Evolutionary conservation across 306 rosid species (phyloP), one percentile per base, ranked within the genome.

Genomic region (Cucurbita maxima): DNA sequence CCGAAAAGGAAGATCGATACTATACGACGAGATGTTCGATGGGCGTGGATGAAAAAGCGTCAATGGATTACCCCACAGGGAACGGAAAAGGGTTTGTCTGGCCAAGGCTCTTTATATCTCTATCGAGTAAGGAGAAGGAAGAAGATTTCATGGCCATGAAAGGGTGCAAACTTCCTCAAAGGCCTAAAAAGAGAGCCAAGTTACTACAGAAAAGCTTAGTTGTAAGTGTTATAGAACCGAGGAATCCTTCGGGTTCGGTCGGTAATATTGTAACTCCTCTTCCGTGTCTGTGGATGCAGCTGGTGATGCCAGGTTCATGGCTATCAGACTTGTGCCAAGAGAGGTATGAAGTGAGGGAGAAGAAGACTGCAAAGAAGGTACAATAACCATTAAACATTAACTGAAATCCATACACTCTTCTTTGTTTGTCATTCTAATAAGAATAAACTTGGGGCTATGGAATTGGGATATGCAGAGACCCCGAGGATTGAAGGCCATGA

Each of bases 71-170:
- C 15, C 61, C 76, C 66, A 71, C 51, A n/a, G 79, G 80, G 73
- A 75, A 83, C 22, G 83, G 74, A 47, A 79, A 76, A 69, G 63
- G 63, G 57, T 22, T 60, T 50, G 82, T 82, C 52, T 86, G 90
- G 90, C 90, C 90, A 40, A 86, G 81, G 75, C 71, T 86, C 58
- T 76, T 80, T 40, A 55, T 86, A n/a, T 79, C 90, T 53, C 75
- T 86, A 53, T 83, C 90, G 19, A 83, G 84, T 68, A 86, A 84
- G 53, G 90, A 86, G 66, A 86, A 86, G 75, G 88, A 86, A 77
- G 88, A 84, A 74, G 90, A 86, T 79, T 86, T 86, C 76, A 75
- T 86, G 84, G 87, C 90, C 53, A 86, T 86, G 87, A 86, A 86
- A 80, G 90, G 90, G 73, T 84, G 88, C 52, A 86, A 84, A 79